Evolutionary conservation across 2,329 filamentous ascomycete genomes (phyloP), one percentile per base, ranked within the genome.

Genomic region (Diaporthe sp.): DNA sequence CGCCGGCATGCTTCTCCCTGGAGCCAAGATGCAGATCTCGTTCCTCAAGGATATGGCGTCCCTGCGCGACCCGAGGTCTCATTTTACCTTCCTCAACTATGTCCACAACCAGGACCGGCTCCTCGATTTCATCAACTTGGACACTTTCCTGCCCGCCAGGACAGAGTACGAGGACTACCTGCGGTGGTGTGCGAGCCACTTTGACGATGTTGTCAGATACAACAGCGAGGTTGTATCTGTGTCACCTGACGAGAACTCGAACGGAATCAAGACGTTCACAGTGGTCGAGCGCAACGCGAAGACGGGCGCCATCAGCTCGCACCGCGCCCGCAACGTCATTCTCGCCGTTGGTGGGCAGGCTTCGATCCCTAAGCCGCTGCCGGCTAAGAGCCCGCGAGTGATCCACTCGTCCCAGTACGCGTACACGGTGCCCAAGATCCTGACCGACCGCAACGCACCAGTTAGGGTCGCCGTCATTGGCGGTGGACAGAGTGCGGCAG

Each of bases 31-130:
- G 96, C 96, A 98, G 83, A 98, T 98, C 79, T 97, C 95, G 13
- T 98, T 98, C 87, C 90, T 98, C 86, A 98, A 98, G 86, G 96
- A 98, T 82, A 91, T 98, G 83, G 96, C 96, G 4, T 97, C 95
- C 4, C 88, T 98, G 79, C 91, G 96, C 75, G 93, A 98, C 82
- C 96, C 96, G 10, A 91, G 94, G 78, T 98, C 94, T 78, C 90
- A 95, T 80, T 98, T 98, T 84, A 98, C 96, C 19, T 98, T 98
- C 85, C 88, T 98, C 82, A 98, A 98, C 85, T 98, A 98, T 83
- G 90, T 98, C 17, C 94, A 97, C 86, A 86, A 90, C 79, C 93
- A 97, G 79, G 89, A 89, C 74, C 90, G 96, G n/a, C 89, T 98
- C 53, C 91, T 98, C 67, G 92, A 96, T 79, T 98, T 98, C 81